Conservation (phyloP, 495 filamentous ascomycete species). For the Xylaria cubensis region DNA sequence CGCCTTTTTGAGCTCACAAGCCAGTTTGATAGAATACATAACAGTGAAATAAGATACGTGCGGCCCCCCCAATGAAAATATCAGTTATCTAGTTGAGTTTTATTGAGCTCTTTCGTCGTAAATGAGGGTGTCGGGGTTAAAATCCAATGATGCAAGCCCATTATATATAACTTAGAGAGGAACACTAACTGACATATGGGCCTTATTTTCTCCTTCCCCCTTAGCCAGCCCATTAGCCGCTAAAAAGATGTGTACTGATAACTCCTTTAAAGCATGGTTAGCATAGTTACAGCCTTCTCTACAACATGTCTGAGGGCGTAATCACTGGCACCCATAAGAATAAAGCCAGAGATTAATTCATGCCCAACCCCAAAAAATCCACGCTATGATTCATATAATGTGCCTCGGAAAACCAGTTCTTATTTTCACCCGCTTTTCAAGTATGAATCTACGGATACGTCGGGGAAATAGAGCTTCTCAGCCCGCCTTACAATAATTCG, state of each 20-base stretch:
- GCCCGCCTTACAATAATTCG: slow-evolving; percentile 75
- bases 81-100: neutral
- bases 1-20: neutral
- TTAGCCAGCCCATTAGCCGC: neutral
- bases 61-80: neutral
- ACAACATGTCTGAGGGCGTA: neutral
- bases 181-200: neutral
- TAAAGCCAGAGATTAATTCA: neutral
- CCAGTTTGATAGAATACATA: no score
- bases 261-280: neutral
- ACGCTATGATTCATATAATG: neutral
- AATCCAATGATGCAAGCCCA: neutral
- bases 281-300: neutral
- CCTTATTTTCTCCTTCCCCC: neutral
- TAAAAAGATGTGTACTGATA: neutral
- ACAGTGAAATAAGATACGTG: neutral
- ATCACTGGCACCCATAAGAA: neutral
- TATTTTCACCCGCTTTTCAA: neutral
- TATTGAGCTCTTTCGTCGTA: neutral
- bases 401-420: neutral
- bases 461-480: neutral
- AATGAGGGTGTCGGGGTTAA: neutral
- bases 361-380: neutral
- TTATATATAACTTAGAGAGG: neutral
- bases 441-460: neutral